Conservation (phyloP, 495 filamentous ascomycete genomes). For the Penicillium simplicissimum region DNA sequence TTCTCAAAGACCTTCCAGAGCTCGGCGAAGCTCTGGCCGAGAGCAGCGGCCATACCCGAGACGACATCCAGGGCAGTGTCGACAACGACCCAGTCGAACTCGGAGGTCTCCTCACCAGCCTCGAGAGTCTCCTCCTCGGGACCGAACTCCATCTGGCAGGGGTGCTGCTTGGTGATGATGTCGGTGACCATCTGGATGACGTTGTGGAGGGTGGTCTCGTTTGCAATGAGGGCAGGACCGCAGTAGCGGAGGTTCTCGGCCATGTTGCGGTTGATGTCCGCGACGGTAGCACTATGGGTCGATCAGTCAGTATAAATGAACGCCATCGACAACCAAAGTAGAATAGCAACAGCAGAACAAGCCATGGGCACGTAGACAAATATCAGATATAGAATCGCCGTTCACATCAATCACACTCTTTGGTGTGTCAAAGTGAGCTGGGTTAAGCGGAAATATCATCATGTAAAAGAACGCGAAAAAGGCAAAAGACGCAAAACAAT, state of each 20-base stretch:
- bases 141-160: constrained; percentile 86
- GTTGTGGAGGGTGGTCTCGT: constrained; percentile 61
- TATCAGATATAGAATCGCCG: constrained; percentile 62
- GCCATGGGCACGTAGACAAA: constrained; percentile 7
- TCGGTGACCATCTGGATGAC: constrained; percentile 65
- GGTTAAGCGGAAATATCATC: constrained; percentile 95
- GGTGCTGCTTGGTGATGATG: constrained; percentile 84
- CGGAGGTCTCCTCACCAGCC: constrained; percentile 76
- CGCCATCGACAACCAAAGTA: constrained; percentile 4
- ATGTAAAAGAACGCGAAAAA: constrained; percentile 48
- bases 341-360: constrained; percentile 16
- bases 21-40: constrained; percentile 78
- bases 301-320: constrained; percentile 41
- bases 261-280: constrained; percentile 92
- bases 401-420: constrained; percentile 85
- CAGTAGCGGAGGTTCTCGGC: constrained; percentile 91
- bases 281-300: constrained; percentile 71
- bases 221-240: constrained; percentile 81
- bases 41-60: constrained; percentile 75
- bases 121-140: constrained; percentile 71
- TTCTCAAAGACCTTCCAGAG: constrained; percentile 94
- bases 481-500: constrained; percentile 22
- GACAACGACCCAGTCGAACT: constrained; percentile 96
- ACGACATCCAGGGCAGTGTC: constrained; percentile 92
- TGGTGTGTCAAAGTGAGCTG: constrained; percentile 97